Conservation (phyloP, 1,284 basidiomycete species). For the Crepidotus sp. region DNA sequence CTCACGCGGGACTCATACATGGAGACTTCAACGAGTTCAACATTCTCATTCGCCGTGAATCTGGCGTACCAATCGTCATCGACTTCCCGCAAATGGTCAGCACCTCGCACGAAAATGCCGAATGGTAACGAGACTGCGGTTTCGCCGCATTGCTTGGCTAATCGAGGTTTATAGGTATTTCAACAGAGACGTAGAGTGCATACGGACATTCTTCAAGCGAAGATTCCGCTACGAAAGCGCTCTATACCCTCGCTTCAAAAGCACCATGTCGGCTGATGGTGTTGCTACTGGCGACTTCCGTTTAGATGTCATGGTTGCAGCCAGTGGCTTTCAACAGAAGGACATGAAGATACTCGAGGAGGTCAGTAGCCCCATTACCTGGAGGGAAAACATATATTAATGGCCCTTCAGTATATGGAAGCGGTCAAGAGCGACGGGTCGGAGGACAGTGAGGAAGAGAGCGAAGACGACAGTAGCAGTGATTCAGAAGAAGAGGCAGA, state of each 20-base stretch:
- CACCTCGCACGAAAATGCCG: constrained; percentile 93
- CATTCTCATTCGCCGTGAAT: constrained; percentile 80
- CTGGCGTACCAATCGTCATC: constrained; percentile 85
- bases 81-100: constrained; percentile 99
- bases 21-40: constrained; percentile 99
- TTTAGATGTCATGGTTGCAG: constrained; percentile 84
- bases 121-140: constrained; percentile 53
- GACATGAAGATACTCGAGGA: constrained; percentile 79
- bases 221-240: constrained; percentile 90
- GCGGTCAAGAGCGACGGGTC: constrained; percentile 39
- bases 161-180: constrained; percentile 71
- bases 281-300: constrained; percentile 48
- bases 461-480: constrained; percentile 25
- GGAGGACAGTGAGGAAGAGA: constrained; percentile 26
- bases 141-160: not conserved
- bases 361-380: constrained; percentile 36
- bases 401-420: constrained; percentile 50
- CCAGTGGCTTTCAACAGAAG: constrained; percentile 83
- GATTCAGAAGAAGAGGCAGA: constrained; percentile 25
- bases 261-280: constrained; percentile 43
- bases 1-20: constrained; percentile 89
- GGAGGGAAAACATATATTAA: constrained; percentile 2
- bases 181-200: constrained; percentile 95
- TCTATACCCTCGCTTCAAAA: constrained; percentile 79
- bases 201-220: constrained; percentile 87